Conservation (phyloP, 768 basidiomycete genomes). For the Pleurotus platypus region DNA sequence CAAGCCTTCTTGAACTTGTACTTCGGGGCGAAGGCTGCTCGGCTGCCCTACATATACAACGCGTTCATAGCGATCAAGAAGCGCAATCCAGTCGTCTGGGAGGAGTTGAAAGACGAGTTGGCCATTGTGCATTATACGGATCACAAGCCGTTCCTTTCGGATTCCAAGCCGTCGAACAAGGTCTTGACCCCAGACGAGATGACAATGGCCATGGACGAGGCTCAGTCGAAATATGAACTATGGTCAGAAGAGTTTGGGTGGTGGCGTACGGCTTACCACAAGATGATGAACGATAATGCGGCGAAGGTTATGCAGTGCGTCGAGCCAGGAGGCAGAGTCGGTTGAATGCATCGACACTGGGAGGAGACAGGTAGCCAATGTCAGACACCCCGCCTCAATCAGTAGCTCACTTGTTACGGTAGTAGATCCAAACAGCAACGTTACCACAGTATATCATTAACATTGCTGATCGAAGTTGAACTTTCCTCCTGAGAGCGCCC, state of each 20-base stretch:
- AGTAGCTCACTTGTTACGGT: no score
- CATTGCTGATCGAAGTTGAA: no score
- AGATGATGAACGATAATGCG: slow-evolving; percentile 16
- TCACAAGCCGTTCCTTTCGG: slow-evolving; percentile 73
- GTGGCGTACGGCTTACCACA: slow-evolving; percentile 23
- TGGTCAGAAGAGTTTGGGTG: slow-evolving; percentile 22
- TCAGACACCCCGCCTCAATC: no score
- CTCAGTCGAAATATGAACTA: slow-evolving; percentile 12
- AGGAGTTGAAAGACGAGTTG: slow-evolving; percentile 24
- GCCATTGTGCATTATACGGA: slow-evolving; percentile 35
- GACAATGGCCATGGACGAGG: slow-evolving; percentile 15
- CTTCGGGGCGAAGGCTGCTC: slow-evolving; percentile 29
- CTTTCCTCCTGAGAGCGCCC: no score
- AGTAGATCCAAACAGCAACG: no score
- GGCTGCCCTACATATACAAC: slow-evolving; percentile 38
- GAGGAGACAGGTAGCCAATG: no score
- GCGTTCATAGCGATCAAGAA: slow-evolving; percentile 36
- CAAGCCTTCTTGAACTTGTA: slow-evolving; percentile 39
- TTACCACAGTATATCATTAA: no score
- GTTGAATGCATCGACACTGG: no score
- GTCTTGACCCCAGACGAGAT: slow-evolving; percentile 18
- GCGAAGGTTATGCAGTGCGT: no score
- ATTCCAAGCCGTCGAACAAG: slow-evolving; percentile 35
- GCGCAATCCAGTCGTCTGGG: slow-evolving; percentile 28
- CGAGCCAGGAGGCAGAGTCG: no score